Evolutionary conservation across 2,329 filamentous ascomycete genomes (phyloP).

Genomic region (Fusarium veterinarium): DNA sequence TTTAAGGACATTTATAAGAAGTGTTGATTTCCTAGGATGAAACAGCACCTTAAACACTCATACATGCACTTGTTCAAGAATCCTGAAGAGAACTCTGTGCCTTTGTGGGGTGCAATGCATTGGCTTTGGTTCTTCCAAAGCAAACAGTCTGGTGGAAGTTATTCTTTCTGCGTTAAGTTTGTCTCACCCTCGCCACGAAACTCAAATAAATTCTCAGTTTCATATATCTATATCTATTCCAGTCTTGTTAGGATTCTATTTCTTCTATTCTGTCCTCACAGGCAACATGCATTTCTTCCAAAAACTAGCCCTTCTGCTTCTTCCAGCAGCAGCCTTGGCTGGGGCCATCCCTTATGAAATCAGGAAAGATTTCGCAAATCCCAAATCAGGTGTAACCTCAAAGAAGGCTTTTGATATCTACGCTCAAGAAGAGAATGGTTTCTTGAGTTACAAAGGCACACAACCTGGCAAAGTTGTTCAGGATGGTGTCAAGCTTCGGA

Average conservation of each 20-base stretch:
- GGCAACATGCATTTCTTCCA: background rate
- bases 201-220: background rate
- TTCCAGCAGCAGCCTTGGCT: background rate
- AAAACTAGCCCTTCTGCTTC: background rate
- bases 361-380: background rate
- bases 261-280: background rate
- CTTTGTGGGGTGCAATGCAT: accelerated
- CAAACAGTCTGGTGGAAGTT: accelerated
- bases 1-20: background rate
- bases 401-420: background rate
- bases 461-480: conserved; percentile 14
- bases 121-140: background rate
- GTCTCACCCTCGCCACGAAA: background rate
- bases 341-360: background rate
- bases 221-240: background rate
- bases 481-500: conserved; percentile 48
- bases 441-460: background rate
- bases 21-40: accelerated
- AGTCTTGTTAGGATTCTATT: accelerated
- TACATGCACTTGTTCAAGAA: background rate
- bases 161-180: too few species aligned
- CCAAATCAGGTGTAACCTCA: background rate
- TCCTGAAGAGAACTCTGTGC: background rate
- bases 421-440: accelerated
- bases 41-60: too few species aligned